Conservation (phyloP, 306 rosid genomes). For the Lathyrus aphaca region DNA sequence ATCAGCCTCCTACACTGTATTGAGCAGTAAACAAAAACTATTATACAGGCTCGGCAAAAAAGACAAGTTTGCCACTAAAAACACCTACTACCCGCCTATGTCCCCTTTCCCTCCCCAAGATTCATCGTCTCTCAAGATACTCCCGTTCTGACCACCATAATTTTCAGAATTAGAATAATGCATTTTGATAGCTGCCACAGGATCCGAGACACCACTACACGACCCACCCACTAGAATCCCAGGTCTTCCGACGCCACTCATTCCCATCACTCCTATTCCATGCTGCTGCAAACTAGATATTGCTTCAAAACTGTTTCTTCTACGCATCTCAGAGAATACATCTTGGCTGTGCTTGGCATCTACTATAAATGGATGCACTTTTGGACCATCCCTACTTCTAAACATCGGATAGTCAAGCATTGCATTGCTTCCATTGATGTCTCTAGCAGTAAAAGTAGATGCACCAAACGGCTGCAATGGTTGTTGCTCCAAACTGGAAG, state of each 20-base stretch:
- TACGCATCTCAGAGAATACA: conserved; percentile 63
- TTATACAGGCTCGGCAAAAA: conserved; percentile 67
- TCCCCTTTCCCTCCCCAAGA: conserved; percentile 79
- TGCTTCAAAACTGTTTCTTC: conserved; percentile 70
- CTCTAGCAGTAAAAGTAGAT: conserved; percentile 56
- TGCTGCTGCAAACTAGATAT: conserved; percentile 75
- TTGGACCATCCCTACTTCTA: conserved; percentile 58
- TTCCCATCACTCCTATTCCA: conserved; percentile 71
- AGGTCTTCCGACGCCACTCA: conserved; percentile 75
- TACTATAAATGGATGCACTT: conserved; percentile 69
- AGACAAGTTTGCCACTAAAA: conserved; percentile 54
- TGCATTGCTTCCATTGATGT: conserved; percentile 57
- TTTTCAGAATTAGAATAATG: conserved; percentile 74
- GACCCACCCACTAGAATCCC: conserved; percentile 73
- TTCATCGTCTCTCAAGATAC: conserved; percentile 65
- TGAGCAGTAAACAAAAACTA: conserved; percentile 67
- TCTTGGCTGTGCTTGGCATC: conserved; percentile 71
- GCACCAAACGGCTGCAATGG: conserved; percentile 58
- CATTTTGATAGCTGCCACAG: conserved; percentile 91
- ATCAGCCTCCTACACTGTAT: conserved; percentile 58
- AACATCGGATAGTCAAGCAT: conserved; percentile 68
- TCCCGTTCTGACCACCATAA: conserved; percentile 69
- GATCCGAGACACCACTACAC: conserved; percentile 77
- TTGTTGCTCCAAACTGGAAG: conserved; percentile 62
- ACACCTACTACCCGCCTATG: conserved; percentile 71